A percentile compares a stretch with the other conserved stretches of the same genome.
These are phyloP conservation scores for Cercophora newfieldiana DNA, from an alignment of 495 filamentous ascomycete genomes.

Conservation along the genomic window DNA sequence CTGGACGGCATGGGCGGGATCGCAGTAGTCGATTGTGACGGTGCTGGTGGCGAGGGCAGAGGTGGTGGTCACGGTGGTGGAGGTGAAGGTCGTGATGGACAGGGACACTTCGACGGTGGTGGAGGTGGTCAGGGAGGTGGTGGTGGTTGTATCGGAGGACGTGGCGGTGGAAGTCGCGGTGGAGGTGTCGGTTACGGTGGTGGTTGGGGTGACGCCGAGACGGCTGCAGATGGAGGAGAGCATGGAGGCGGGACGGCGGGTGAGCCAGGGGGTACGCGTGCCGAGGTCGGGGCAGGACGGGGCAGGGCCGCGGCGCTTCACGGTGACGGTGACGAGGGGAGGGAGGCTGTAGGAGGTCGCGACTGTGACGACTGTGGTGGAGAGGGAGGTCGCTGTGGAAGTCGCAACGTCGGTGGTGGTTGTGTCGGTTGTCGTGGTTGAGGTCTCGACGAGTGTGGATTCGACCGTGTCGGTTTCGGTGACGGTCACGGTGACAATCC, in stretches of 20 bases:
- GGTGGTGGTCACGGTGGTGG: background rate
- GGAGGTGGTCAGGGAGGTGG: background rate
- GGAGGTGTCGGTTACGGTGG: background rate
- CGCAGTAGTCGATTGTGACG: background rate
- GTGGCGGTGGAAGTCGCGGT: background rate
- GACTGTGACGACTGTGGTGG: background rate
- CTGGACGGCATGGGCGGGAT: background rate
- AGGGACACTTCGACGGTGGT: background rate
- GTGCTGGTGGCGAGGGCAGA: background rate
- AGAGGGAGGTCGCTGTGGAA: background rate
- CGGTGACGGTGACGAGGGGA: background rate
- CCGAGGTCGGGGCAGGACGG: slow-evolving; percentile 5
- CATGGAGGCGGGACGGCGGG: slow-evolving; percentile 3
- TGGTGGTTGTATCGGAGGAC: background rate
- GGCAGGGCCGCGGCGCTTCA: background rate
- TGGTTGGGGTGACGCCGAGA: slow-evolving; percentile 7
- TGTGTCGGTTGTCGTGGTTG: background rate
- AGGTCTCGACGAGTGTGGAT: background rate
- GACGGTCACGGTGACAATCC: background rate
- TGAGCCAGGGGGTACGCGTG: background rate
- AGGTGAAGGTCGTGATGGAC: background rate
- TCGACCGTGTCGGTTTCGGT: slow-evolving; percentile 4
- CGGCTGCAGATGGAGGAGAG: slow-evolving; percentile 8
- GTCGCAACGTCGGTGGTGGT: background rate
- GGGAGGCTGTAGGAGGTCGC: background rate